Conservation (phyloP, 2,329 filamentous ascomycete species). For the Zymoseptoria pseudotritici region DNA sequence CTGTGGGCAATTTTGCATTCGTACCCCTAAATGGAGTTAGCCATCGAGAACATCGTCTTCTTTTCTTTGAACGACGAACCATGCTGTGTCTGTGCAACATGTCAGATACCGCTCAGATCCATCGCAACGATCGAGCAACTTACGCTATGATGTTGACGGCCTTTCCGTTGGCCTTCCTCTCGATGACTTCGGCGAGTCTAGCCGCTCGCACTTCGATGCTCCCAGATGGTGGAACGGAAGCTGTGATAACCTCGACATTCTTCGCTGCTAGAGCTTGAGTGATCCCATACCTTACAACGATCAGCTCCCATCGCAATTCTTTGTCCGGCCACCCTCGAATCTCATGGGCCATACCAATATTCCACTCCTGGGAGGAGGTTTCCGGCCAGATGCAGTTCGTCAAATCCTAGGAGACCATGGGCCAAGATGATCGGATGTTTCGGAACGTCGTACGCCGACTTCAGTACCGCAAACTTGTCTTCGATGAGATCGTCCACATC, state of each 20-base stretch:
- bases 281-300: constrained; percentile 43
- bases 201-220: constrained; percentile 52
- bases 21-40: constrained; percentile 17
- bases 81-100: constrained; percentile 12
- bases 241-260: constrained; percentile 54
- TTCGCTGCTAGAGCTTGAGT: constrained; percentile 50
- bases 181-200: constrained; percentile 48
- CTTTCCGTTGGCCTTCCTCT: constrained; percentile 46
- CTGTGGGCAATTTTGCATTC: background rate
- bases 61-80: constrained; percentile 3
- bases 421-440: constrained; percentile 56
- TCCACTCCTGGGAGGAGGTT: constrained; percentile 49
- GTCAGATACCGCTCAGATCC: constrained; percentile 8
- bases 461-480: constrained; percentile 55
- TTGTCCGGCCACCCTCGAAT: background rate
- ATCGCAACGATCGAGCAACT: constrained; percentile 22
- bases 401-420: constrained; percentile 60
- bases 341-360: constrained; percentile 42
- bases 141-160: constrained; percentile 59
- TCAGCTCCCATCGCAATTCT: background rate
- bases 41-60: background rate
- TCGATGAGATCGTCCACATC: constrained; percentile 24
- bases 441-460: constrained; percentile 47
- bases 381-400: constrained; percentile 47
- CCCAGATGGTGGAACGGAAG: constrained; percentile 51